Evolutionary conservation across 2,329 filamentous ascomycete species (phyloP), one percentile per base, ranked within the genome.

Genomic region (Epichloe glyceriae): DNA sequence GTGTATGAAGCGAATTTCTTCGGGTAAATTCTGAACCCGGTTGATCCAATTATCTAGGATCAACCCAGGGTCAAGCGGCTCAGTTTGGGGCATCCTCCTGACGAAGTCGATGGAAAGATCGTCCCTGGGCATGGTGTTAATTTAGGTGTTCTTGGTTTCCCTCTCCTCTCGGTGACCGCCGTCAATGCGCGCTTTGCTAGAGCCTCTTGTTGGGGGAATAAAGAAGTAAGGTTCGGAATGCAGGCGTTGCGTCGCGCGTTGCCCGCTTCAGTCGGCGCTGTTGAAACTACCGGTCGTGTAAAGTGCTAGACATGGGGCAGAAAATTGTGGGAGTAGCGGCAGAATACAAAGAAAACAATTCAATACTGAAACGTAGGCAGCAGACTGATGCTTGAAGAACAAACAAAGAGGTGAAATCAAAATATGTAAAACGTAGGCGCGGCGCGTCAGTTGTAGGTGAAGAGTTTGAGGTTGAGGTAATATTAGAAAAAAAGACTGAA

Each of bases 31-130:
- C 60, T 85, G 82, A 19, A 85, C 84, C 68, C 72, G 75, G 64
- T 83, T 80, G 63, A 84, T 80, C 74, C 85, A 90, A 65, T 89
- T 85, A 65, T 91, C 86, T 59, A 90, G 78, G 61, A 89, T 82
- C 56, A 84, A 73, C 51, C 83, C 75, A 52, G 79, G 78, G 60
- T 84, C 80, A 64, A 80, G 73, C 54, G 75, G 70, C 63, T 83
- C 80, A 62, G 71, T 70, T 62, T 73, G 75, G 62, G 78, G 77
- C 78, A 82, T 82, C 71, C 73, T 81, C 69, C 75, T 75, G 63
- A 82, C 78, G 66, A 83, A 82, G 69, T 84, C 80, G 73, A 84
- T 84, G 64, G 79, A 78, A 60, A 84, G 71, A 65, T 84, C 80
- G 80, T 84, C 80, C 80, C 80, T 83, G 72, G 80, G 80, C 80